These are phyloP conservation scores for Zelopaecilomyces penicillatus DNA, from an alignment of 2,329 filamentous ascomycete genomes.

Conservation along the genomic window DNA sequence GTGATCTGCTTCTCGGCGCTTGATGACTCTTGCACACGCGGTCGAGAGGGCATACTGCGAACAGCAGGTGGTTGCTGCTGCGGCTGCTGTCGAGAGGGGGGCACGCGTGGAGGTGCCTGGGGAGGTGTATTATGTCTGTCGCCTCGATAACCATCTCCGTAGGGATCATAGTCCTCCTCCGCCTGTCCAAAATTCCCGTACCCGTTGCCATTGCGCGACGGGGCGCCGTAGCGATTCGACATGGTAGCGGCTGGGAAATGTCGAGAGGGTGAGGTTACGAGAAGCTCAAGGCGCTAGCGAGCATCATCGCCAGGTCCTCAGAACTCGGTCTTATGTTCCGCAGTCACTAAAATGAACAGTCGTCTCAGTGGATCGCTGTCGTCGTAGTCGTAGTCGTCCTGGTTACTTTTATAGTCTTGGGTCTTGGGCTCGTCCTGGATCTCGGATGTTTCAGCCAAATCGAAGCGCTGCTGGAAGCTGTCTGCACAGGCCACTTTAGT, in stretches of 20 bases:
- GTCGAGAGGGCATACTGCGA: conserved; percentile 27
- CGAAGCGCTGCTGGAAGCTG: too few relatives aligned
- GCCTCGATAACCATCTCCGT: conserved; percentile 34
- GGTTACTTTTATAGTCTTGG: too few relatives aligned
- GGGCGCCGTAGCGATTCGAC: conserved; percentile 42
- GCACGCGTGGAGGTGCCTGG: conserved; percentile 22
- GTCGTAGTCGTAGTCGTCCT: too few relatives aligned
- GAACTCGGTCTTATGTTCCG: background rate
- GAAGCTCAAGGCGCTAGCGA: conserved; percentile 5
- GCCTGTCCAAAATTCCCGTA: conserved; percentile 34
- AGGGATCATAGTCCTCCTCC: conserved; percentile 43
- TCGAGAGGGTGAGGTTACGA: conserved; percentile 3
- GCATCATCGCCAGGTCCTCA: conserved; percentile 11
- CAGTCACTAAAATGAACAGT: background rate
- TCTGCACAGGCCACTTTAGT: too few relatives aligned
- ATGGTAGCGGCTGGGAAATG: conserved; percentile 25
- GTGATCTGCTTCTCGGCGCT: conserved; percentile 49
- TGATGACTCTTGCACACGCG: conserved; percentile 34
- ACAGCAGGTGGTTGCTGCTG: conserved; percentile 18
- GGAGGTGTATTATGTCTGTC: conserved; percentile 34
- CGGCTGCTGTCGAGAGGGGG: conserved; percentile 21
- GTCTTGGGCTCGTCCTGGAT: too few relatives aligned
- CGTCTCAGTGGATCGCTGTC: background rate
- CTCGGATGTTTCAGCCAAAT: too few relatives aligned
- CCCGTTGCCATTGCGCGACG: conserved; percentile 30